Conservation (phyloP, 2,329 filamentous ascomycete genomes). For the Fusarium sp. region DNA sequence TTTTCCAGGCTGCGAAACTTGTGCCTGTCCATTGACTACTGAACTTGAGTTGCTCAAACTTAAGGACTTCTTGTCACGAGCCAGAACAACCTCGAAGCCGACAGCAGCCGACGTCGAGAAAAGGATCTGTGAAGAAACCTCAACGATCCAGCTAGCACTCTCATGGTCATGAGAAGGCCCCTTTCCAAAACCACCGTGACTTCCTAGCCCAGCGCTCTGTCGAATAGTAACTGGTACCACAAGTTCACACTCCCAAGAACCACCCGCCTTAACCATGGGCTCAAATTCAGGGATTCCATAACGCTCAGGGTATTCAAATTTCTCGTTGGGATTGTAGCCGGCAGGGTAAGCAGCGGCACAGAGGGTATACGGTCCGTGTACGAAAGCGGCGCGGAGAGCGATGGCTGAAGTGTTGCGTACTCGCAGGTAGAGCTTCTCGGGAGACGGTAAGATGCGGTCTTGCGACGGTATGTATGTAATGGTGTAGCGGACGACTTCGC, state of each 20-base stretch:
- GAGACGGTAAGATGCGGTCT: slow-evolving; percentile 91
- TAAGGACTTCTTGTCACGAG: slow-evolving; percentile 85
- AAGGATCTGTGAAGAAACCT: slow-evolving; percentile 91
- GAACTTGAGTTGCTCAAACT: slow-evolving; percentile 68
- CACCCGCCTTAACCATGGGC: slow-evolving; percentile 94
- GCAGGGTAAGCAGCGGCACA: slow-evolving; percentile 88
- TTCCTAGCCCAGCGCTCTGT: slow-evolving; percentile 67
- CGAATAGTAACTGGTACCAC: slow-evolving; percentile 83
- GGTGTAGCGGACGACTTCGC: slow-evolving; percentile 91
- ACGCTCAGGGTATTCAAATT: slow-evolving; percentile 74
- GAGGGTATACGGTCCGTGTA: slow-evolving; percentile 94
- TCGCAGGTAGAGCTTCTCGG: slow-evolving; percentile 82
- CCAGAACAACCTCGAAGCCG: slow-evolving; percentile 86
- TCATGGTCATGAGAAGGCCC: slow-evolving; percentile 60
- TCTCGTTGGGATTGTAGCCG: slow-evolving; percentile 84
- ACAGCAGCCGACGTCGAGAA: slow-evolving; percentile 92
- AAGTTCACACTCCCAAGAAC: slow-evolving; percentile 84
- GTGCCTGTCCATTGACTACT: slow-evolving; percentile 58
- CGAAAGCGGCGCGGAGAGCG: slow-evolving; percentile 91
- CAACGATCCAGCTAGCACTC: slow-evolving; percentile 86
- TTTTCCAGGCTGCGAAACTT: slow-evolving; percentile 74
- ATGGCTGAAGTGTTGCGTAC: slow-evolving; percentile 94
- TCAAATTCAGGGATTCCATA: slow-evolving; percentile 92
- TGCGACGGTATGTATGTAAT: slow-evolving; percentile 90
- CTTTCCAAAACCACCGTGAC: slow-evolving; percentile 60